phyloP scores from a whole-genome alignment of 495 filamentous ascomycete genomes.

The Podospora bellae-mahoneyi region DNA sequence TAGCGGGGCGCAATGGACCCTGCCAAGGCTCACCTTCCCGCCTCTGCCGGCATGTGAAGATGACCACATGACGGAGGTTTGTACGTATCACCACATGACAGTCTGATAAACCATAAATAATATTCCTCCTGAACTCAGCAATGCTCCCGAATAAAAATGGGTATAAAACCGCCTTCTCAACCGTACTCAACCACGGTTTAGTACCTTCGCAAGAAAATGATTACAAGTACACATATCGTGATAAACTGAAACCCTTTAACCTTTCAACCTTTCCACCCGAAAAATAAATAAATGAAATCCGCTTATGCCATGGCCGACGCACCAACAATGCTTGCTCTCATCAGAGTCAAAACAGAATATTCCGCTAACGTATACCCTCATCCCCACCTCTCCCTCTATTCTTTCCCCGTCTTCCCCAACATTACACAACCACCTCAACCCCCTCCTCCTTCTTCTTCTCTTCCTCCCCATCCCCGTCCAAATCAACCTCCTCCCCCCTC shows the following conservation, averaged over 20 bases:
- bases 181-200: not conserved
- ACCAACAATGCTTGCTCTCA: not conserved
- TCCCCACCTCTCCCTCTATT: not conserved
- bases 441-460: not conserved
- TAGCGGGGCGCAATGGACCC: conserved; percentile 43
- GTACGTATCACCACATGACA: not conserved
- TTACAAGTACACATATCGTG: not conserved
- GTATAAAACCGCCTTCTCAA: not conserved
- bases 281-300: not conserved
- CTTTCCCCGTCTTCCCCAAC: not conserved
- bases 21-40: conserved; percentile 88
- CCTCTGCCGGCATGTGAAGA: conserved; percentile 52
- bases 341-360: not conserved
- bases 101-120: not conserved
- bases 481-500: conserved; percentile 32
- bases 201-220: not conserved
- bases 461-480: conserved; percentile 11
- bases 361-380: not conserved
- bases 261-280: not conserved
- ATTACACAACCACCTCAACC: conserved; percentile 4
- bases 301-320: not conserved
- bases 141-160: not conserved
- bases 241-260: not conserved
- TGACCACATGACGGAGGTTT: not conserved
- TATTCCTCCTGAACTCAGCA: not conserved